phyloP scores from a whole-genome alignment of 805 yeast species.

The Barnettozyma populi region DNA sequence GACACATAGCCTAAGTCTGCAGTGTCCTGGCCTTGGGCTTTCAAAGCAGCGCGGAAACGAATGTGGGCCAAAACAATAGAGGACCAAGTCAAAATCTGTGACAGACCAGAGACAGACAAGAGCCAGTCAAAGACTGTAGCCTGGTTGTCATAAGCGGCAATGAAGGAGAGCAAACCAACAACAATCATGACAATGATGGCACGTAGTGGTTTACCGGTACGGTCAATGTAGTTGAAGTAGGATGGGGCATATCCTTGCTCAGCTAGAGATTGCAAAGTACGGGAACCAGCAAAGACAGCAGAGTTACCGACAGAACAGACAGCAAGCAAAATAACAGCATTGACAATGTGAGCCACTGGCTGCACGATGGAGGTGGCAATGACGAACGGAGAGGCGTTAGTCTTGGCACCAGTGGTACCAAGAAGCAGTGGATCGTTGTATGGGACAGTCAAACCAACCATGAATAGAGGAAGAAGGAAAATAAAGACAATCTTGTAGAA shows the following conservation, averaged over 20 bases:
- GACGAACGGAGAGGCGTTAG: conserved; percentile 65
- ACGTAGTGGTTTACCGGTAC: conserved; percentile 53
- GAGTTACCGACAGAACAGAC: conserved; percentile 56
- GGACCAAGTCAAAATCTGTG: conserved; percentile 59
- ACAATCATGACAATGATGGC: conserved; percentile 45
- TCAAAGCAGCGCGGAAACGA: conserved; percentile 53
- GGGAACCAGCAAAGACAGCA: conserved; percentile 42
- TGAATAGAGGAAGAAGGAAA: conserved; percentile 41
- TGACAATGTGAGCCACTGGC: conserved; percentile 57
- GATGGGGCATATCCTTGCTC: conserved; percentile 59
- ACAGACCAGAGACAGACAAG: conserved; percentile 54
- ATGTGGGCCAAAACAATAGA: conserved; percentile 49
- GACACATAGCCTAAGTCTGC: conserved; percentile 49
- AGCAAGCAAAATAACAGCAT: conserved; percentile 59
- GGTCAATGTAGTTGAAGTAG: conserved; percentile 45
- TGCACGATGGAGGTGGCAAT: conserved; percentile 56
- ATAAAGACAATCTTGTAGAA: conserved; percentile 49
- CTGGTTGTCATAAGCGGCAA: conserved; percentile 55
- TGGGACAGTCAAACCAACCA: conserved; percentile 52
- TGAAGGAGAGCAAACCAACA: conserved; percentile 56
- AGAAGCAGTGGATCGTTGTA: conserved; percentile 37
- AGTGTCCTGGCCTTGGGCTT: conserved; percentile 42
- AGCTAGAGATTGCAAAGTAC: conserved; percentile 50
- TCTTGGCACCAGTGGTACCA: conserved; percentile 35
- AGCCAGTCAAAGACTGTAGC: conserved; percentile 61